Evolutionary conservation across 371 early-diverging fungal genomes (phyloP).

Genomic region (Thermomucor indicae-seudaticae): DNA sequence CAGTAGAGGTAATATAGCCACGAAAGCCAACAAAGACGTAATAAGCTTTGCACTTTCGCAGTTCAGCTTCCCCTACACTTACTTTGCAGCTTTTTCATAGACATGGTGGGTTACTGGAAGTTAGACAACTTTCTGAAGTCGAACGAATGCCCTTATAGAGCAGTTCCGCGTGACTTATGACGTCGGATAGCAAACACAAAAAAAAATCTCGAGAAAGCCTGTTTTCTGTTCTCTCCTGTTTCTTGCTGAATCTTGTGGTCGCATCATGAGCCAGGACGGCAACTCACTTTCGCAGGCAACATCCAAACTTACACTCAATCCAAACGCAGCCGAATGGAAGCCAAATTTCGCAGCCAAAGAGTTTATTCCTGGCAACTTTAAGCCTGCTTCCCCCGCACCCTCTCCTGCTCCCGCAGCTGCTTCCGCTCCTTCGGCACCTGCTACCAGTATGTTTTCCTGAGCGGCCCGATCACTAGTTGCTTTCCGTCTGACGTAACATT

Average conservation of each 20-base stretch:
- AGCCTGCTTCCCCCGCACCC: slow-evolving; percentile 13
- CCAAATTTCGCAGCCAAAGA: slow-evolving; percentile 26
- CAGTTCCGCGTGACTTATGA: no score
- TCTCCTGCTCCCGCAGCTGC: slow-evolving; percentile 9
- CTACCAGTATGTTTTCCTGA: neutral
- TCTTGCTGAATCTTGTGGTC: no score
- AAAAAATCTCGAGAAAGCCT: no score
- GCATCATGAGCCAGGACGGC: slow-evolving; percentile 22
- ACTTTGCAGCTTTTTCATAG: slow-evolving; percentile 39
- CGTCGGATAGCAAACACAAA: no score
- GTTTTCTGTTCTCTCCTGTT: no score
- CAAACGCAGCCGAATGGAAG: slow-evolving; percentile 31
- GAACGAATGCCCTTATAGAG: no score
- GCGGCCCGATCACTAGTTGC: neutral
- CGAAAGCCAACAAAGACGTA: neutral
- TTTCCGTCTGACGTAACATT: neutral
- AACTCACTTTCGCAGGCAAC: slow-evolving; percentile 19
- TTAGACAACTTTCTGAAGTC: no score
- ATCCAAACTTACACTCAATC: slow-evolving; percentile 25
- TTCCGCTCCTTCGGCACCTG: slow-evolving; percentile 6
- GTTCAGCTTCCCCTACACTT: slow-evolving; percentile 3
- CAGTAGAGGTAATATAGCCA: neutral
- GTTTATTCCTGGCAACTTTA: slow-evolving; percentile 27
- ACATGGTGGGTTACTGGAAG: slow-evolving; percentile 24
- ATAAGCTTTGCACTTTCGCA: neutral